These are phyloP conservation scores for Ascochyta koolunga DNA, from an alignment of 2,329 filamentous ascomycete genomes.

Conservation along the genomic window DNA sequence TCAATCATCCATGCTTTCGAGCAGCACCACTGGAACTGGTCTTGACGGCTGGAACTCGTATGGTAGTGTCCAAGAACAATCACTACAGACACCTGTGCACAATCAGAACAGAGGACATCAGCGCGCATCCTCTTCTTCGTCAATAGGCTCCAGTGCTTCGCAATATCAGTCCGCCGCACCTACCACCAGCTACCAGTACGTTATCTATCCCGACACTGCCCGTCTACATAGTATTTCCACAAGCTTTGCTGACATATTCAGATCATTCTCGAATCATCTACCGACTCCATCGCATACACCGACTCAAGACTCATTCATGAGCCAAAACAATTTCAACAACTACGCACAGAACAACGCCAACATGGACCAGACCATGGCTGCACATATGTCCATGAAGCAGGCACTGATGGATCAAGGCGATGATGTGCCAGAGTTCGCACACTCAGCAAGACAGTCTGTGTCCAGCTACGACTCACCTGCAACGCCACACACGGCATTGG, in stretches of 20 bases:
- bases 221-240: conserved; percentile 5
- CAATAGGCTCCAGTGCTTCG: conserved; percentile 45
- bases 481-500: conserved; percentile 63
- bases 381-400: conserved; percentile 66
- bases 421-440: conserved; percentile 57
- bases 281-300: conserved; percentile 63
- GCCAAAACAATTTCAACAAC: conserved; percentile 53
- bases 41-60: conserved; percentile 43
- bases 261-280: conserved; percentile 57
- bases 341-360: conserved; percentile 51
- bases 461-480: conserved; percentile 67
- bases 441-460: conserved; percentile 63
- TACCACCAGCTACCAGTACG: conserved; percentile 48
- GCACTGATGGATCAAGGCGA: conserved; percentile 62
- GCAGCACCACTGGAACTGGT: conserved; percentile 30
- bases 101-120: conserved; percentile 43
- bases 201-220: conserved; percentile 50
- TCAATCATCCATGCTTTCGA: conserved; percentile 41
- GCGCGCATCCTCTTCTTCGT: conserved; percentile 48
- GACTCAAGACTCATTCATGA: conserved; percentile 58
- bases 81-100: conserved; percentile 41
- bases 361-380: conserved; percentile 53
- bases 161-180: conserved; percentile 41
- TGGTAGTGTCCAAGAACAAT: conserved; percentile 41
- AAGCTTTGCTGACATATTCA: conserved; percentile 44